These are phyloP conservation scores for Madurella mycetomatis DNA, from an alignment of 2,329 filamentous ascomycete species.

Conservation along the genomic window DNA sequence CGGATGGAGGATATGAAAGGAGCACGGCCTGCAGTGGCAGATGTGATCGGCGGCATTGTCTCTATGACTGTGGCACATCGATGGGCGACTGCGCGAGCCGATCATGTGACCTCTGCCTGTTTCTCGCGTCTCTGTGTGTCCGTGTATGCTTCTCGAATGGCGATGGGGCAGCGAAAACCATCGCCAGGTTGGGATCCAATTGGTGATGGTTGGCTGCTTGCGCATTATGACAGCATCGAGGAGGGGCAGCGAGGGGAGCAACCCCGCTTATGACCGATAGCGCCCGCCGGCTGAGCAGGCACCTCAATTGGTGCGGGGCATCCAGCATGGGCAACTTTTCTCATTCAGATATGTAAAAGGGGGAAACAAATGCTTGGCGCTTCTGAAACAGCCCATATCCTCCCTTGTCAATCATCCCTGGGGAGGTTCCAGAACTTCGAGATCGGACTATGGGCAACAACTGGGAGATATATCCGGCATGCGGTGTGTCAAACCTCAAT, in stretches of 20 bases:
- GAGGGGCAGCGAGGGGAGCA: constrained; percentile 13
- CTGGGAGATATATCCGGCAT: not conserved
- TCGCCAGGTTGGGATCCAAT: not conserved
- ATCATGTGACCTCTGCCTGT: not conserved
- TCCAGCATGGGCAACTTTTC: too few relatives aligned
- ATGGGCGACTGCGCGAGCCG: not conserved
- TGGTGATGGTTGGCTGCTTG: constrained; percentile 8
- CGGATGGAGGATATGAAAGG: not conserved
- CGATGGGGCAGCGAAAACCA: too few relatives aligned
- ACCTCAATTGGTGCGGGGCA: too few relatives aligned
- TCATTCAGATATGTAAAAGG: too few relatives aligned
- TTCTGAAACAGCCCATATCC: not conserved
- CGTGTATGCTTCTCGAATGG: too few relatives aligned
- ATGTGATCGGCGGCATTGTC: not conserved
- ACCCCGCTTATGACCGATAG: constrained; percentile 11
- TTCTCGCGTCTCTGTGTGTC: not conserved
- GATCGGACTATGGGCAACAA: not conserved
- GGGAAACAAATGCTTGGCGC: too few relatives aligned
- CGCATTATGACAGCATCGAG: constrained; percentile 20
- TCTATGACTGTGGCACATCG: not conserved
- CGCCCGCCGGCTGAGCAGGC: not conserved
- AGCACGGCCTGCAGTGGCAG: not conserved
- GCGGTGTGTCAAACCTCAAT: not conserved
- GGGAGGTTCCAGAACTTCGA: too few relatives aligned
- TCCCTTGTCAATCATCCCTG: not conserved